Conservation (phyloP, 2,329 filamentous ascomycete genomes). For the Claviceps monticola region DNA sequence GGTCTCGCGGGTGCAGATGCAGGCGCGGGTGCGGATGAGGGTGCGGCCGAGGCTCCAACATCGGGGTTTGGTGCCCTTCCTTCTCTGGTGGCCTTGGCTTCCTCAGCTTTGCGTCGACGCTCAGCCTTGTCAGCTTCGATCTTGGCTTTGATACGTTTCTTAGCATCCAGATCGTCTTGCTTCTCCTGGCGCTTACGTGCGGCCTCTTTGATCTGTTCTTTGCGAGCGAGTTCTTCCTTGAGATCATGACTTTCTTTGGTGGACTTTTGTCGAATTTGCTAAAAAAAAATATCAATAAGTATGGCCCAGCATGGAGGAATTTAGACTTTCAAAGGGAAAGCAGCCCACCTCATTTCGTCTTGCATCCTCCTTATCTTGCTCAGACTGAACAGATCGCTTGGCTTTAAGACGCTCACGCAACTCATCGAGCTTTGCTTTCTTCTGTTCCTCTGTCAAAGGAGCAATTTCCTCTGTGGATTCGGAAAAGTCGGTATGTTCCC, state of each 20-base stretch:
- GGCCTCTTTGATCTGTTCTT: slow-evolving; percentile 87
- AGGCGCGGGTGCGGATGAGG: slow-evolving; percentile 16
- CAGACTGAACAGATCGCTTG: slow-evolving; percentile 55
- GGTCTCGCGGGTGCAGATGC: slow-evolving; percentile 43
- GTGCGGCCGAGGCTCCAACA: slow-evolving; percentile 21
- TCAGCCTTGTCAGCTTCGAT: slow-evolving; percentile 93
- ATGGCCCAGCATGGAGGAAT: not conserved
- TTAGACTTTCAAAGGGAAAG: not conserved
- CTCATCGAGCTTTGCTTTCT: slow-evolving; percentile 63
- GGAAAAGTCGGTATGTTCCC: slow-evolving; percentile 77
- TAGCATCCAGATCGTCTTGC: slow-evolving; percentile 68
- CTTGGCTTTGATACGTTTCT: slow-evolving; percentile 80
- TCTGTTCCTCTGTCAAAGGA: slow-evolving; percentile 83
- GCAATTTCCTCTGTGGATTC: slow-evolving; percentile 89
- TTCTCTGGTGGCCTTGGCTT: slow-evolving; percentile 73
- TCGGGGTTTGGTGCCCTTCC: slow-evolving; percentile 42
- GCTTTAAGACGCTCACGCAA: slow-evolving; percentile 56
- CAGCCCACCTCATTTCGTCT: slow-evolving; percentile 69
- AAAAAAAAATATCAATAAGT: not conserved
- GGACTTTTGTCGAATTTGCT: slow-evolving; percentile 68
- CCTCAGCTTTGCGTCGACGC: slow-evolving; percentile 69
- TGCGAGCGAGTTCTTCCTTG: slow-evolving; percentile 77
- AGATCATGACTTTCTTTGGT: slow-evolving; percentile 79
- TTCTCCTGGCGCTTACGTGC: slow-evolving; percentile 81
- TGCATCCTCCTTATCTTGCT: slow-evolving; percentile 65